Base-by-base conservation (phyloP, 2,329 filamentous ascomycete species). In the Aspergillus tanneri region DNA sequence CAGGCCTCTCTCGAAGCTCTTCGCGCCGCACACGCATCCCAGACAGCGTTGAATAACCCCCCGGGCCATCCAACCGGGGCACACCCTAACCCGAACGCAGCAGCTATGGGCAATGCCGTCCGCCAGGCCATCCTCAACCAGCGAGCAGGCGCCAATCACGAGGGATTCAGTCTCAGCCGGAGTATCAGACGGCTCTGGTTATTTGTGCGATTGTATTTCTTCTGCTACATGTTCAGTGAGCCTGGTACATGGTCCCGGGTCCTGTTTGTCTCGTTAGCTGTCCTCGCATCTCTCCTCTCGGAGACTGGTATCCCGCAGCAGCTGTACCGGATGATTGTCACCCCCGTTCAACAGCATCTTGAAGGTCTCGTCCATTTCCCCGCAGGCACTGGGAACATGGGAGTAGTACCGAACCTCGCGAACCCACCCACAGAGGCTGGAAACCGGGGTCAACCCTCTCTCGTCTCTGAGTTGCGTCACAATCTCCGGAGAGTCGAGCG, bases 191-290 rank as follows among this genome's bases (percentile, higher is more conserved):
- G 78, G 21, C 54, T 78, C 19, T 85, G 82, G 82, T 72, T 84
- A 2, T 74, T 83, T 19, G 66, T 82, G 40, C 77, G 82, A 8
- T 64, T 84, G 16, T 76, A 80, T 48, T 75, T 79, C 49, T 81
- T 84, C 58, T 74, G 78, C 46, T 84, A 81, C 61, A 74, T 85
- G 58, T 75, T 83, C 50, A 76, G 76, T 22, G 72, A 74, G 18
- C 67, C 73, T n/a, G 72, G 71, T 5, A 73, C 70, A 3, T 75
- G 71, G 71, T 65, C 68, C 8, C 71, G 74, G 21, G 65, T 69
- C 24, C 40, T 73, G 14, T 64, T 75, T 23, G 67, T 77, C 22
- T 52, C 59, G 6, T 39, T 66, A 5, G 66, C 73, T 6, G 60
- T 69, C 5, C 42, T 75, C 11, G 51, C 70, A 19, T 65, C 72